A percentile compares a stretch with the other conserved stretches of the same genome.
Conservation (phyloP, 2,329 filamentous ascomycete genomes). For the Penicillium sp. region DNA sequence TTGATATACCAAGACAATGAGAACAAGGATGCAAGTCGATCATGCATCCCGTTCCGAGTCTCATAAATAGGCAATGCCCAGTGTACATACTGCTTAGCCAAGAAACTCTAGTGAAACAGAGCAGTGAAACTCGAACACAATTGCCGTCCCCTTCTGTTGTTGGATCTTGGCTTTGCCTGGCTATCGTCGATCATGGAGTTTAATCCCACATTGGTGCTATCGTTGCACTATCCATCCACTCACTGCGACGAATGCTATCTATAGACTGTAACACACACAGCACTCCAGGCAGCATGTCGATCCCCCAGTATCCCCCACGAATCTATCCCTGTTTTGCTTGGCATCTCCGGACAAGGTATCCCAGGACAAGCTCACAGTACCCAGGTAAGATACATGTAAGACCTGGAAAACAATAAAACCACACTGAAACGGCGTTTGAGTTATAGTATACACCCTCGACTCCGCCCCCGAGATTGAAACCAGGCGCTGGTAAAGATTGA, state of each 20-base stretch:
- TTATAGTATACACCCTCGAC: background rate
- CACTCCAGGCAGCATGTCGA: constrained; percentile 2
- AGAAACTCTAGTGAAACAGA: background rate
- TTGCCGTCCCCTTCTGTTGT: background rate
- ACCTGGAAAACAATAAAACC: background rate
- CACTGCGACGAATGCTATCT: background rate
- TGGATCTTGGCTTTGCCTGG: background rate
- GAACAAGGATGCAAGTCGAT: background rate
- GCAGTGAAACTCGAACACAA: background rate
- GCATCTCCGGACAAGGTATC: constrained; percentile 1
- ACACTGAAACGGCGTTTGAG: background rate
- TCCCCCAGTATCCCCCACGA: constrained; percentile 4
- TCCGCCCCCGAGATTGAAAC: background rate
- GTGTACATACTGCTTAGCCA: background rate
- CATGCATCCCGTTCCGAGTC: background rate
- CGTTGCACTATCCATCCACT: background rate
- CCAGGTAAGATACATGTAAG: constrained; percentile 1
- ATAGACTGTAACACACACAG: background rate
- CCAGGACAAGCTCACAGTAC: background rate
- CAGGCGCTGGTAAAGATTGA: background rate
- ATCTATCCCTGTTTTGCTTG: constrained; percentile 6
- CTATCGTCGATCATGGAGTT: constrained; percentile 5
- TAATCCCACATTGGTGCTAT: background rate
- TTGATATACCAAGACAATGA: background rate
- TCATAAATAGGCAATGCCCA: constrained; percentile 1